phyloP scores from a whole-genome alignment of 495 filamentous ascomycete species.

The Aspergillus wentii region DNA sequence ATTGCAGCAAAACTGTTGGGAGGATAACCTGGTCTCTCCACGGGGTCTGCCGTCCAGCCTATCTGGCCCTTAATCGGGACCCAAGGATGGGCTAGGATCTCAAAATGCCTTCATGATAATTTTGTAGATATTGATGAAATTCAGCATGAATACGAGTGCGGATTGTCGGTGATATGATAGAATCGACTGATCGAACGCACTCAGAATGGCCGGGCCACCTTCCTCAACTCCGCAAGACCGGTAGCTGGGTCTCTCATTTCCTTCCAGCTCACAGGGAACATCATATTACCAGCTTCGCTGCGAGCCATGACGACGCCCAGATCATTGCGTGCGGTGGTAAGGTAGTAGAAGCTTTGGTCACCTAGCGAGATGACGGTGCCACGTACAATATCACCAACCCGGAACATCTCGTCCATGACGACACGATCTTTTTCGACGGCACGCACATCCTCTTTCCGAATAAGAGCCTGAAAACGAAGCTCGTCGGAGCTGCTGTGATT shows the following conservation, averaged over 20 bases:
- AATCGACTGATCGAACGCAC: too few relatives aligned
- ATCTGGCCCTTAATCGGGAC: too few relatives aligned
- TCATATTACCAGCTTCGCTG: constrained; percentile 81
- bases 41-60: too few relatives aligned
- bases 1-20: too few relatives aligned
- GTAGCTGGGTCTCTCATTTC: constrained; percentile 83
- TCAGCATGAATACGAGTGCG: too few relatives aligned
- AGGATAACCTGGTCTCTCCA: too few relatives aligned
- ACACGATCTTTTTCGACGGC: constrained; percentile 95
- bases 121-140: too few relatives aligned
- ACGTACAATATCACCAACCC: constrained; percentile 88
- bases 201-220: constrained; percentile 92
- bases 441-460: constrained; percentile 82
- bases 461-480: constrained; percentile 43
- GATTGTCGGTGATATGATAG: too few relatives aligned
- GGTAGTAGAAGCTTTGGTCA: constrained; percentile 90
- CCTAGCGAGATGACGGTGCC: constrained; percentile 87
- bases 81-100: too few relatives aligned
- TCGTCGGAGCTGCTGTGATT: constrained; percentile 46
- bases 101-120: too few relatives aligned
- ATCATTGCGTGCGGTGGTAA: constrained; percentile 84
- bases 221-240: constrained; percentile 73
- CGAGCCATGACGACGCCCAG: constrained; percentile 91
- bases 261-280: constrained; percentile 92
- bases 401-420: constrained; percentile 83